Evolutionary conservation across 805 yeast genomes (phyloP), one percentile per base, ranked within the genome.

Genomic region (Cyberlindnera euphorbiae): DNA sequence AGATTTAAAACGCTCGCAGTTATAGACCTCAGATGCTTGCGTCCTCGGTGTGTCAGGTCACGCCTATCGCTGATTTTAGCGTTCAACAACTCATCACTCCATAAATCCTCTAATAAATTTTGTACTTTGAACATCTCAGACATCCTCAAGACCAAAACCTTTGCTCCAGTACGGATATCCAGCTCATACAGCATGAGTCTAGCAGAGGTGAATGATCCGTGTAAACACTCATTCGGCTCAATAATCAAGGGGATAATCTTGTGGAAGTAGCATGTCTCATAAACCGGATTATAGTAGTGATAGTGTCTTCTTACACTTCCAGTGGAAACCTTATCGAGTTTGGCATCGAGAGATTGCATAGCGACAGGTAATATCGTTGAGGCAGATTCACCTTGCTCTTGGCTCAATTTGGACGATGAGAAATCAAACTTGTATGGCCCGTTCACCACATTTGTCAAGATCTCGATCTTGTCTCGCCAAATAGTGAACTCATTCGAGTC

Each of bases 381-480:
- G 4, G 50, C 40, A 1, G 25, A 35, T 2, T 49, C 49, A 2
- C 53, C 52, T 17, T 40, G 46, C 17, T 52, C 56, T 17, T 47
- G 46, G 24, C 47, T 44, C 26, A 44, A 35, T 13, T 32, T 32
- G 3, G 58, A 53, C 2, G 50, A 34, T 3, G 56, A 45, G 33
- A 53, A 55, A 16, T 64, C 62, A 38, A 59, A 49, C 4, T 28
- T 32, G 38, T 61, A 60, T 3, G 65, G 63, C 1, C 65, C 66
- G 37, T 58, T 55, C 4, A 60, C 58, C 28, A 39, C 27, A 32
- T 51, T 38, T 1, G 58, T 53, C 41, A 61, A 47, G 2, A 59
- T 32, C n/a, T 45, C 47, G 11, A 63, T 33, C 22, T 58, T 47
- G 24, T 63, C 62, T 8, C 39, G 36, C 83, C 83, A 78, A 0